These are phyloP conservation scores for Yarrowia osloensis DNA, from an alignment of 805 yeast species.

Conservation along the genomic window DNA sequence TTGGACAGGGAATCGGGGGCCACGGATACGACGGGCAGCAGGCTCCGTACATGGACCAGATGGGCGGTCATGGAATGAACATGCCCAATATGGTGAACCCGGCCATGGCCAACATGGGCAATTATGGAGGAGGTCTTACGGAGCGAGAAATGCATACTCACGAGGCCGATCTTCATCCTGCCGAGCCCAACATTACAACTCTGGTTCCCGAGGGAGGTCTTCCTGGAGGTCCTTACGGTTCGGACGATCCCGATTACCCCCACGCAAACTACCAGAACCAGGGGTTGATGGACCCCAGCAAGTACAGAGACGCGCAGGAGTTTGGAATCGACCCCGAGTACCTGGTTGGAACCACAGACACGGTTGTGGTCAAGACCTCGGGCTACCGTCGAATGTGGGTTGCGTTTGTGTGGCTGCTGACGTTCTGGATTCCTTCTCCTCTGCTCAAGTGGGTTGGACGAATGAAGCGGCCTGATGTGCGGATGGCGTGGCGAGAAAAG, in stretches of 20 bases:
- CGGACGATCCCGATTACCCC: background rate
- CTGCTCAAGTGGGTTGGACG: slow-evolving; percentile 42
- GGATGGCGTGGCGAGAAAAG: slow-evolving; percentile 50
- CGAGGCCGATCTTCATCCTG: slow-evolving; percentile 27
- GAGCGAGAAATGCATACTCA: slow-evolving; percentile 25
- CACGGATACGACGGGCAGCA: background rate
- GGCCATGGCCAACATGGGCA: slow-evolving; percentile 16
- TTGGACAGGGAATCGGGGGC: slow-evolving; percentile 5
- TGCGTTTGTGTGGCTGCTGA: slow-evolving; percentile 45
- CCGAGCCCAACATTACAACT: slow-evolving; percentile 23
- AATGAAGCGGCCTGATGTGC: slow-evolving; percentile 47
- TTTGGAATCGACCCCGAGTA: slow-evolving; percentile 40
- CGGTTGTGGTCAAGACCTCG: slow-evolving; percentile 42
- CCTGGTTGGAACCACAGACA: slow-evolving; percentile 39
- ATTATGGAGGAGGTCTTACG: slow-evolving; percentile 7
- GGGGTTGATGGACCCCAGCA: slow-evolving; percentile 35
- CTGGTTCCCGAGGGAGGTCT: background rate
- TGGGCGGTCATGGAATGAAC: slow-evolving; percentile 15
- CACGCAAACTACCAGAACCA: slow-evolving; percentile 38
- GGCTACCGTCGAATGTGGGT: slow-evolving; percentile 44
- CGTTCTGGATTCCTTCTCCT: slow-evolving; percentile 48
- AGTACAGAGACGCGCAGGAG: slow-evolving; percentile 36
- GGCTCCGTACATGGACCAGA: slow-evolving; percentile 9
- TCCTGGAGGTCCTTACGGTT: background rate
- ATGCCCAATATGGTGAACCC: slow-evolving; percentile 18